Evolutionary conservation across 108 stramenopile genomes (phyloP).

Genomic region (Parietichytrium sp.): DNA sequence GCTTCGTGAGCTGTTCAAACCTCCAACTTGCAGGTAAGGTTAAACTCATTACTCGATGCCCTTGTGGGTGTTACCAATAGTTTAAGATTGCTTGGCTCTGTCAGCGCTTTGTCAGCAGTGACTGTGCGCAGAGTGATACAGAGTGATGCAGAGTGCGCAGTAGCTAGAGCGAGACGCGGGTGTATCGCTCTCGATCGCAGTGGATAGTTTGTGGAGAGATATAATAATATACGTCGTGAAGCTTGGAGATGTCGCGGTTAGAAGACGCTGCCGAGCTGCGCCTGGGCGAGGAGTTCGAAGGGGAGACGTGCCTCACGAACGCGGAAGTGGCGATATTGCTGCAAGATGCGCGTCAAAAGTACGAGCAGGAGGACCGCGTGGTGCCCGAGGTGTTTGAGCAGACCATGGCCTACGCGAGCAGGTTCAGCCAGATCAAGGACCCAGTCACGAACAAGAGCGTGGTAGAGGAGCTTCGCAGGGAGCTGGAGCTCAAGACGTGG

Average conservation of each 20-base stretch:
- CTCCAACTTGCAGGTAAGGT: too few species aligned
- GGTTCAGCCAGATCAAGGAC: constrained; percentile 37
- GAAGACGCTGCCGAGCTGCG: constrained; percentile 32
- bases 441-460: constrained; percentile 23
- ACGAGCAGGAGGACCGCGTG: background rate
- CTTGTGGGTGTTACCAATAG: too few species aligned
- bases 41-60: too few species aligned
- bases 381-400: constrained; percentile 34
- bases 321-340: constrained; percentile 19
- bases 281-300: background rate
- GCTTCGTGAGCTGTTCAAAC: too few species aligned
- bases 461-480: background rate
- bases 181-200: too few species aligned
- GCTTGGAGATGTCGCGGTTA: background rate
- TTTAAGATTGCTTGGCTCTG: too few species aligned
- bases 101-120: too few species aligned
- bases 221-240: too few species aligned
- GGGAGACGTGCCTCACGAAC: constrained; percentile 6
- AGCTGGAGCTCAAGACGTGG: background rate
- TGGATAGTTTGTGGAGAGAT: too few species aligned
- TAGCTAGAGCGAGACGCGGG: too few species aligned
- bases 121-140: too few species aligned
- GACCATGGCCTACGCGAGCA: constrained; percentile 25
- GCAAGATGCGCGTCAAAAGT: background rate
- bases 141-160: too few species aligned